A percentile compares a stretch with the other conserved stretches of the same genome.
Evolutionary conservation across 768 basidiomycete species (phyloP).

Genomic region (Boletus tomentosulus): DNA sequence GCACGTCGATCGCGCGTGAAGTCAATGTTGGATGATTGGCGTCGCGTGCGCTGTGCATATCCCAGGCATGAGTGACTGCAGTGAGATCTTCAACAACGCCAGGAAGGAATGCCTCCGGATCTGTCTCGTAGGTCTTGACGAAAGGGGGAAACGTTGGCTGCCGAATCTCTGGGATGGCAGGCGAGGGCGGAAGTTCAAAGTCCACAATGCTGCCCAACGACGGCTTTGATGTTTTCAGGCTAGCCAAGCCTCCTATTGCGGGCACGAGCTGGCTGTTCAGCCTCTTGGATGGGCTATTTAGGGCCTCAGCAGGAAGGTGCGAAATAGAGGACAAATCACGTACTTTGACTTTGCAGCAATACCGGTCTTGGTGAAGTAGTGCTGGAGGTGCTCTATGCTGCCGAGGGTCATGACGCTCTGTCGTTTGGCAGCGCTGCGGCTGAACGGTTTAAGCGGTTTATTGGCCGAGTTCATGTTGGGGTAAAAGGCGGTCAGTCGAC

Average conservation of each 20-base stretch:
- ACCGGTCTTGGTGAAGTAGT: conserved; percentile 90
- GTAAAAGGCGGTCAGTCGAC: conserved; percentile 74
- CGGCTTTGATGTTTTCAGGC: conserved; percentile 36
- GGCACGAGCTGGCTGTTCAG: conserved; percentile 64
- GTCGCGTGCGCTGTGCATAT: conserved; percentile 32
- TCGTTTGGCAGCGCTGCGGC: conserved; percentile 85
- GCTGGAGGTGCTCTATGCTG: conserved; percentile 94
- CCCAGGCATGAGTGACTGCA: conserved; percentile 62
- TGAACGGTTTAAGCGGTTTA: conserved; percentile 81
- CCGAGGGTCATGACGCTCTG: conserved; percentile 92
- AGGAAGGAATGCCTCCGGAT: conserved; percentile 74
- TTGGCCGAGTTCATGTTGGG: conserved; percentile 66
- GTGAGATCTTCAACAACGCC: conserved; percentile 73
- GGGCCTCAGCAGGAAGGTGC: conserved; percentile 4
- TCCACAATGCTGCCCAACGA: conserved; percentile 43
- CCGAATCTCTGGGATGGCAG: conserved; percentile 45
- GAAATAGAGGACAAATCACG: conserved; percentile 25
- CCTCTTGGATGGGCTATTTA: conserved; percentile 43
- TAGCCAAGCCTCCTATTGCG: conserved; percentile 62
- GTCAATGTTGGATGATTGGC: conserved; percentile 8
- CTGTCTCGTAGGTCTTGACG: conserved; percentile 64
- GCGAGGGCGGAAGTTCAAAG: conserved; percentile 70
- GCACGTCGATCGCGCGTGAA: conserved; percentile 48
- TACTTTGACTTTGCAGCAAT: conserved; percentile 69
- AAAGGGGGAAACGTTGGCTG: conserved; percentile 47